phyloP scores from a whole-genome alignment of 192 early-diverging fungal species.

The Gigaspora rosea region DNA sequence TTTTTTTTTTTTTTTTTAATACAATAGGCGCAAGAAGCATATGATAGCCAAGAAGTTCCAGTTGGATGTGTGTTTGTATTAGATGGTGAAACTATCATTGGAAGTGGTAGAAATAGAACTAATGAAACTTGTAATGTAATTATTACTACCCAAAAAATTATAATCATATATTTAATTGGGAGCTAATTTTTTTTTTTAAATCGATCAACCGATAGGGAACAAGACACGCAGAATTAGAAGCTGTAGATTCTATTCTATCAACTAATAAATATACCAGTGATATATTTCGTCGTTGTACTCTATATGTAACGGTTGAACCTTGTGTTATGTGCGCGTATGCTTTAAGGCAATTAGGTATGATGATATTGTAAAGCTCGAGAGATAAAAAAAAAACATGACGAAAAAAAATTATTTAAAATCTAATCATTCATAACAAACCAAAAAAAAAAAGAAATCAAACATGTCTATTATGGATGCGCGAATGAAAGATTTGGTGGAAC shows the following conservation, averaged over 20 bases:
- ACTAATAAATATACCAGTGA: slow-evolving; percentile 38
- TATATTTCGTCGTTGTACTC: slow-evolving; percentile 55
- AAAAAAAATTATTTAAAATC: background rate
- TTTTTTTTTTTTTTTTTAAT: background rate
- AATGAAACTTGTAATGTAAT: slow-evolving; percentile 85
- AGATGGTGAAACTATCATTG: slow-evolving; percentile 62
- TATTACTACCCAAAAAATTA: background rate
- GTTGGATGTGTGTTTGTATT: slow-evolving; percentile 95
- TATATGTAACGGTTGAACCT: slow-evolving; percentile 98
- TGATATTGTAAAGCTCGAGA: background rate
- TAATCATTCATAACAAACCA: background rate
- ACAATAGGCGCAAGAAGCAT: slow-evolving; percentile 79
- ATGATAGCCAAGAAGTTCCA: slow-evolving; percentile 82
- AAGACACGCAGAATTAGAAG: slow-evolving; percentile 93
- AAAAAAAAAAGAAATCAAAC: slow-evolving; percentile 66
- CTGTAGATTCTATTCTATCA: slow-evolving; percentile 76
- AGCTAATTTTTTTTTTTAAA: background rate
- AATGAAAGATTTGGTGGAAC: slow-evolving; percentile 98
- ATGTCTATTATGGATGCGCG: slow-evolving; percentile 88
- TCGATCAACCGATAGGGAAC: slow-evolving; percentile 62
- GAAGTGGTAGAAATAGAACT: slow-evolving; percentile 83
- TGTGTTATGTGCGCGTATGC: slow-evolving; percentile 98
- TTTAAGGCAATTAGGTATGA: slow-evolving; percentile 70
- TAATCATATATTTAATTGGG: background rate
- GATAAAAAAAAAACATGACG: background rate